Evolutionary conservation across 768 basidiomycete species (phyloP), one percentile per base, ranked within the genome.

Genomic region (Coprinopsis cinerea): DNA sequence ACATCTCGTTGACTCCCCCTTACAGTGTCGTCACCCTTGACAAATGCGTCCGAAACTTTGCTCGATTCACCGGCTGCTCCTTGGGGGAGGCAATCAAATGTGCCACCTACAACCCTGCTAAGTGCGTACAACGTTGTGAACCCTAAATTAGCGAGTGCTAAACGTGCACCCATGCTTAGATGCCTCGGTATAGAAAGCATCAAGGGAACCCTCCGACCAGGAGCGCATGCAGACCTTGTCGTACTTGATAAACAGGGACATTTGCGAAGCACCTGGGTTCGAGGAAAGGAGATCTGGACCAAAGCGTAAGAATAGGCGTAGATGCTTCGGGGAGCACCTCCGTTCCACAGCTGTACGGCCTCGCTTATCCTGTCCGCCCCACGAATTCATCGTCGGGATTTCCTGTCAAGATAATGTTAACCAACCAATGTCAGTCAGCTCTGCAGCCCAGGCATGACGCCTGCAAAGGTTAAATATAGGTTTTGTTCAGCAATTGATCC

Each of bases 141-240:
- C 41, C 25, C 27, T 14, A 13, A 44, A 4, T 14, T 2, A 24
- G 49, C 32, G 48, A 27, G 17, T 22, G 5, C 10, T 37, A 25
- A 52, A 42, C 40, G 39, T 52, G 18, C 39, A n/a, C 5, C 34
- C 34, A 26, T 27, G 40, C 28, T 32, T 34, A 87, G 85, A 55
- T 85, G 87, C 61, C 76, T 95, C 17, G 82, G 86, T 15, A 86
- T 90, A 48, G 83, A 87, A 63, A 68, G 82, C 50, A 79, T 69
- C 56, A 95, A 93, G 67, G 92, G 92, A 20, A 85, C 85, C 17
- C 69, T 94, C 20, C 76, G 83, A 42, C 68, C 85, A 1, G 91
- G 88, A n/a, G 88, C 82, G 25, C 87, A 93, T 61, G 92, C 91
- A 7, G 92, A 95, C 66, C 67, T 95, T 30, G 78, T 83, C 32